phyloP scores from a whole-genome alignment of 2,329 filamentous ascomycete genomes.

The Colletotrichum aenigma region DNA sequence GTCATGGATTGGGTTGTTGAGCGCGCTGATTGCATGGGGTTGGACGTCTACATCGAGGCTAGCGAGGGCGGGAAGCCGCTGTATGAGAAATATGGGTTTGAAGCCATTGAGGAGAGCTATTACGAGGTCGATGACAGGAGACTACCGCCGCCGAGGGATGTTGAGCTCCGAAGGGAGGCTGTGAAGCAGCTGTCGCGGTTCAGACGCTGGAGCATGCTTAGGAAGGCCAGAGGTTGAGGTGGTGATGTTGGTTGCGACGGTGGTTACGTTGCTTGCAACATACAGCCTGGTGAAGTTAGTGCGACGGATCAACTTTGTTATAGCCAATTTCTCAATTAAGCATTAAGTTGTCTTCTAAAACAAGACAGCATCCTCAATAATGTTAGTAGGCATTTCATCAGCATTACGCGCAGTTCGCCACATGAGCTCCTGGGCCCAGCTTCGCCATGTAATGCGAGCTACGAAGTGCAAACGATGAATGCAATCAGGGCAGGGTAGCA shows the following conservation, averaged over 20 bases:
- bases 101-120: conserved; percentile 23
- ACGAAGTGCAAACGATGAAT: not conserved
- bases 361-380: not conserved
- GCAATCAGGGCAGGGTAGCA: not conserved
- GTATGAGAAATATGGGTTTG: conserved; percentile 38
- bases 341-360: not conserved
- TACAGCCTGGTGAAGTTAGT: not conserved
- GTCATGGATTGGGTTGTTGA: conserved; percentile 36
- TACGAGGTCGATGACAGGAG: not conserved
- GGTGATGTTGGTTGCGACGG: not conserved
- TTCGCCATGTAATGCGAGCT: not conserved
- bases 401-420: not conserved
- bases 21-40: conserved; percentile 36
- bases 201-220: not conserved
- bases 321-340: not conserved
- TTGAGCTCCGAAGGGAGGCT: not conserved
- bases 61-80: conserved; percentile 31
- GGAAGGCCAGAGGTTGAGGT: not conserved
- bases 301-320: not conserved
- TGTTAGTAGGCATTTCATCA: not conserved
- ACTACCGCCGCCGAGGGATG: not conserved
- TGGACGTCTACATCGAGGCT: conserved; percentile 39
- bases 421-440: not conserved
- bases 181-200: not conserved
- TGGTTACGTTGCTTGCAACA: not conserved